phyloP scores from a whole-genome alignment of 2,329 filamentous ascomycete genomes.

The Monilinia laxa region DNA sequence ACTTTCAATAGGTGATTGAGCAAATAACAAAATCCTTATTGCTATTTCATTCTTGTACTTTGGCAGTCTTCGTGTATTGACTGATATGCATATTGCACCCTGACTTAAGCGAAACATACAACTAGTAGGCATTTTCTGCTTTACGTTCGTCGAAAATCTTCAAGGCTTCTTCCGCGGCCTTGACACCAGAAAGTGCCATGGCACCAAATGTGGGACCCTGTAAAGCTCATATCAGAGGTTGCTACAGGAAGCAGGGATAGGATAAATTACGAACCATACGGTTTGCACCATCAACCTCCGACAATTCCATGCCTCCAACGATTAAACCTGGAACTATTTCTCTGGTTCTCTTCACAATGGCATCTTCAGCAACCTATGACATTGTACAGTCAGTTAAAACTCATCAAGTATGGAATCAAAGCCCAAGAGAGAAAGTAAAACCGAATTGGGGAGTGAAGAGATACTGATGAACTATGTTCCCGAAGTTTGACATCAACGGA shows the following conservation, averaged over 20 bases:
- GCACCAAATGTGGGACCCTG: slow-evolving; percentile 76
- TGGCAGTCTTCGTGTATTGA: neutral
- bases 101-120: neutral
- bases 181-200: slow-evolving; percentile 84
- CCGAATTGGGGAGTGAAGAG: neutral
- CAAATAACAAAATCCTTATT: neutral
- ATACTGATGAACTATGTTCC: no score
- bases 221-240: slow-evolving; percentile 1
- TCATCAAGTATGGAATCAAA: no score
- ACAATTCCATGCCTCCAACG: slow-evolving; percentile 93
- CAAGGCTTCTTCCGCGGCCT: slow-evolving; percentile 85
- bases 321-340: slow-evolving; percentile 86
- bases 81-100: neutral
- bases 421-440: no score
- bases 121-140: slow-evolving; percentile 62
- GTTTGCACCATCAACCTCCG: slow-evolving; percentile 86
- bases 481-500: neutral
- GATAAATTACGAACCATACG: slow-evolving; percentile 63
- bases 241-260: no score
- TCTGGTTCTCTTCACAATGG: slow-evolving; percentile 87
- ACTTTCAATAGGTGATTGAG: no score
- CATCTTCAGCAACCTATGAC: slow-evolving; percentile 67
- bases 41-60: neutral
- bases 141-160: slow-evolving; percentile 75
- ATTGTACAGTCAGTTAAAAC: neutral